Evolutionary conservation across 257 asterid species (phyloP), one percentile per base, ranked within the genome.

Genomic region (Primulina tabacum): DNA sequence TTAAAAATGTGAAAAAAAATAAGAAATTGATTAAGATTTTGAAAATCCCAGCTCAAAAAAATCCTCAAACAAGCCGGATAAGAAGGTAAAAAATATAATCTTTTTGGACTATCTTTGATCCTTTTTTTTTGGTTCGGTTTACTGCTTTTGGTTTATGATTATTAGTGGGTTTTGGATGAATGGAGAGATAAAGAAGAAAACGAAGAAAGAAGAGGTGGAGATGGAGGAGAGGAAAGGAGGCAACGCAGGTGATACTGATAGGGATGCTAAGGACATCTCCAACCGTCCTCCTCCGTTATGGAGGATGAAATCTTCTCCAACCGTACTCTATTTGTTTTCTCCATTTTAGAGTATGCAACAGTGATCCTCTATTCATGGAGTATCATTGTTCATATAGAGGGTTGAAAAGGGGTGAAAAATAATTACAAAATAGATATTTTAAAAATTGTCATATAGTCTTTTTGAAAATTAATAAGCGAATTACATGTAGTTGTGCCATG

Each of bases 11-110:
- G 73, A 83, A 81, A 28, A 81, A 28, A 82, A 84, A 76, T 88
- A 85, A 73, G 93, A 83, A 69, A 56, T 17, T 0, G 83, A 79
- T 40, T 87, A 87, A 4, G 85, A 79, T 77, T 86, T 59, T 58
- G 86, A 84, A 43, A 73, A 75, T 28, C 73, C 82, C 55, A 12
- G 73, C 61, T 52, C 82, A 1, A 80, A 64, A 32, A 82, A 80
- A 61, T 43, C 68, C 28, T 66, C 79, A 67, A 73, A 55, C 47
- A 82, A 77, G 70, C 50, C 68, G 53, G 82, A 35, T 16, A 30
- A 26, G 47, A 76, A 73, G 76, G 85, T 80, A 29, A 28, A 30
- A 24, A 12, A 10, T 65, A 20, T 63, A 9, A 70, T 21, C 38
- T 30, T 67, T 62, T 53, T 70, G 47, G 8, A 14, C 34, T 60